A percentile compares a stretch with the other conserved stretches of the same genome.
Conservation (phyloP, 306 rosid species). For the Prunus mira region DNA sequence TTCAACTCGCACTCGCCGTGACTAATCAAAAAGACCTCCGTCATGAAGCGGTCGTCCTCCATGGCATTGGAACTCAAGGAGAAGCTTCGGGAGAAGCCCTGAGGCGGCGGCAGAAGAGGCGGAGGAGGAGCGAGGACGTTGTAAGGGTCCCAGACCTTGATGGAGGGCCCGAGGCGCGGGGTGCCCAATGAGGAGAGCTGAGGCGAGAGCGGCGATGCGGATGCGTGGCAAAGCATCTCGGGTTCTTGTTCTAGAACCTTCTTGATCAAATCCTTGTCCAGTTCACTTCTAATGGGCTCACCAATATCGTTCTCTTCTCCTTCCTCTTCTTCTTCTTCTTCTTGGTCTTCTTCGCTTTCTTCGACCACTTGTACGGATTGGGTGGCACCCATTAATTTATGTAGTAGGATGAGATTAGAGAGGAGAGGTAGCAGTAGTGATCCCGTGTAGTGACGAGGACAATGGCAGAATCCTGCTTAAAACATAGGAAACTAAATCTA, state of each 20-base stretch:
- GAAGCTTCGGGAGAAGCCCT: slow-evolving; percentile 55
- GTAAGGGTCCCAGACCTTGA: slow-evolving; percentile 98
- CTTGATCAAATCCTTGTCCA: slow-evolving; percentile 53
- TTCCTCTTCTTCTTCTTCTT: slow-evolving; percentile 45
- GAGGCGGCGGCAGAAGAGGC: slow-evolving; percentile 60
- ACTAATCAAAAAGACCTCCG: slow-evolving; percentile 77
- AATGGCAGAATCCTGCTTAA: too few relatives aligned
- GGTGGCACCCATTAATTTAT: slow-evolving; percentile 47
- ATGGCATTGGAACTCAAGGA: slow-evolving; percentile 31
- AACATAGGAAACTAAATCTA: too few relatives aligned
- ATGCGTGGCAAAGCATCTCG: slow-evolving; percentile 86
- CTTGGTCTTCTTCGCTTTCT: slow-evolving; percentile 62
- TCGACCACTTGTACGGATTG: slow-evolving; percentile 61
- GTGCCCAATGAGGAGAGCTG: slow-evolving; percentile 90
- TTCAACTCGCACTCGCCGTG: slow-evolving; percentile 91
- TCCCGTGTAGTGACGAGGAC: too few relatives aligned
- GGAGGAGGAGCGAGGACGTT: slow-evolving; percentile 76
- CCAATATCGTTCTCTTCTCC: slow-evolving; percentile 37
- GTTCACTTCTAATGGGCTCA: slow-evolving; percentile 26
- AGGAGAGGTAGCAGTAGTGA: too few relatives aligned
- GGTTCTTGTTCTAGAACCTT: slow-evolving; percentile 94
- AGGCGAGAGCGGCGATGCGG: slow-evolving; percentile 95
- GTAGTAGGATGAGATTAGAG: too few relatives aligned
- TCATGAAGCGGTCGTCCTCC: slow-evolving; percentile 52
- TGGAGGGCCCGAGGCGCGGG: slow-evolving; percentile 84